These are phyloP conservation scores for Volvox carteri DNA, from an alignment of 163 green algal species.

Conservation along the genomic window DNA sequence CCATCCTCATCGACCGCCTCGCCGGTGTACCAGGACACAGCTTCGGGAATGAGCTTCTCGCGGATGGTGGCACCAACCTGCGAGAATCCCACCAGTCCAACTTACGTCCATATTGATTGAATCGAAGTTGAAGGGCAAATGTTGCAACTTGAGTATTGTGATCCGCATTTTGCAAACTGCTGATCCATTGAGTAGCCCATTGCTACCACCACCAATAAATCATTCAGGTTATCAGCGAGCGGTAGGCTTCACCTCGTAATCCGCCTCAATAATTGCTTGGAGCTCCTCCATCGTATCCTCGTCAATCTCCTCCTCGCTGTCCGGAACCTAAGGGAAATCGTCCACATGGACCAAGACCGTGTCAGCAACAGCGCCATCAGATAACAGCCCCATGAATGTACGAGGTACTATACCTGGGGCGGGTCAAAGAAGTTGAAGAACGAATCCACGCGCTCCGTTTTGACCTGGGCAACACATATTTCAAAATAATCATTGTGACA, in stretches of 20 bases:
- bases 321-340: constrained; percentile 62
- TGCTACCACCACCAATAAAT: neutral
- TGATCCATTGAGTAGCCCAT: neutral
- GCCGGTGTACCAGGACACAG: constrained; percentile 83
- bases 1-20: constrained; percentile 77
- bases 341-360: neutral
- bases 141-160: neutral
- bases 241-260: constrained; percentile 85
- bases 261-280: constrained; percentile 80
- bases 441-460: constrained; percentile 74
- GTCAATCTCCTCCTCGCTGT: constrained; percentile 79
- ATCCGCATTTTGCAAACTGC: neutral
- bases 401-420: constrained; percentile 67
- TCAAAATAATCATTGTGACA: too few relatives aligned
- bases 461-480: constrained; percentile 50
- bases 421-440: constrained; percentile 91
- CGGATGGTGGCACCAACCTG: constrained; percentile 78
- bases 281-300: constrained; percentile 86
- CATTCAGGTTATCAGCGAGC: neutral
- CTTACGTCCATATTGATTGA: neutral
- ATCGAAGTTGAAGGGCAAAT: neutral
- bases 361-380: too few relatives aligned
- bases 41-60: constrained; percentile 83
- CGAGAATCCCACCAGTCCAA: neutral
- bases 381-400: too few relatives aligned